A percentile compares a stretch with the other conserved stretches of the same genome.
Conservation (phyloP, 2,329 filamentous ascomycete genomes). For the Aspergillus fumigatus region DNA sequence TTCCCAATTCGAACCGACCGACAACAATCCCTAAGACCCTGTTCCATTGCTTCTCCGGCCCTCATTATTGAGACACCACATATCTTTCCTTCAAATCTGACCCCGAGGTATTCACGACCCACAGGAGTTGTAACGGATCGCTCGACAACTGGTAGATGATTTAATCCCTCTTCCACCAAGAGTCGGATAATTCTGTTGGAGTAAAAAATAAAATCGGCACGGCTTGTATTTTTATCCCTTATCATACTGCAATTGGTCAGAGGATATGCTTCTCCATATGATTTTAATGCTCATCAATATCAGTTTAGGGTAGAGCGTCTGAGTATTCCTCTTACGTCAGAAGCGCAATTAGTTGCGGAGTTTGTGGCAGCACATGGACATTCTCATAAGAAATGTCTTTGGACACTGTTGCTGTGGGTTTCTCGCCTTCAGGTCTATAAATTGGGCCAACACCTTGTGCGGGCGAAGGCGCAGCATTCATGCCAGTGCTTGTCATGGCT, state of each 20-base stretch:
- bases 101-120: constrained; percentile 79
- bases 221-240: constrained; percentile 79
- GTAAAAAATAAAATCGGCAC: constrained; percentile 98
- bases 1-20: constrained; percentile 97
- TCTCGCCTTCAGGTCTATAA: constrained; percentile 71
- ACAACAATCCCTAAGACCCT: constrained; percentile 92
- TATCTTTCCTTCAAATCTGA: constrained; percentile 96
- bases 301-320: constrained; percentile 1
- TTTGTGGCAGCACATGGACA: constrained; percentile 85
- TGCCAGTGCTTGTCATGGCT: constrained; percentile 22
- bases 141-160: constrained; percentile 88
- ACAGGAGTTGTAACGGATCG: constrained; percentile 89
- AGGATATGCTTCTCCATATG: constrained; percentile 3
- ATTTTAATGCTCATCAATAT: not conserved
- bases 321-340: constrained; percentile 69
- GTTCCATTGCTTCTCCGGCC: constrained; percentile 97
- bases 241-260: constrained; percentile 67
- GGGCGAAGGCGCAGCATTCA: constrained; percentile 40
- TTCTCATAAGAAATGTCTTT: constrained; percentile 76
- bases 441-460: constrained; percentile 71
- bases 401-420: constrained; percentile 84
- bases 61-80: constrained; percentile 98
- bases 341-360: constrained; percentile 92
- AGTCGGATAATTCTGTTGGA: constrained; percentile 97
- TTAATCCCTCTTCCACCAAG: constrained; percentile 92